These are phyloP conservation scores for Coprinellus micaceus DNA, from an alignment of 768 basidiomycete species.

Conservation along the genomic window DNA sequence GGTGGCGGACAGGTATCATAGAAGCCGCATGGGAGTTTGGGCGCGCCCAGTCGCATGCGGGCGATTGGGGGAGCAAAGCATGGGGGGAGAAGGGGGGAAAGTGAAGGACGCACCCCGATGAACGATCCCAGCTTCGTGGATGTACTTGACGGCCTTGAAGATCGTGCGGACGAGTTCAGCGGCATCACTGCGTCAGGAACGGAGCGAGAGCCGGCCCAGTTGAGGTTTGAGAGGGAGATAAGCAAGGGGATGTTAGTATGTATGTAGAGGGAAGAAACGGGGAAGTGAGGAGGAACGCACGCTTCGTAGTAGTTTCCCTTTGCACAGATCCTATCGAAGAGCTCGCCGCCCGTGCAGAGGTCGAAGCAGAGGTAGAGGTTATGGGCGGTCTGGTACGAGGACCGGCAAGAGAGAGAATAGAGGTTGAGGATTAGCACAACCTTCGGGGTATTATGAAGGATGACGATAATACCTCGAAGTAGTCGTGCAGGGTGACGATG, in stretches of 20 bases:
- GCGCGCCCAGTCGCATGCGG: too few relatives aligned
- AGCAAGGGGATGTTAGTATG: too few relatives aligned
- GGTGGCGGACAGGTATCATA: too few relatives aligned
- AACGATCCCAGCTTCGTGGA: conserved; percentile 89
- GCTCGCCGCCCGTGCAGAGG: conserved; percentile 94
- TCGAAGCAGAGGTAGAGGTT: conserved; percentile 95
- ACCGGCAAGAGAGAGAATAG: too few relatives aligned
- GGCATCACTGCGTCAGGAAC: conserved; percentile 61
- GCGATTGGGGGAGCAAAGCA: too few relatives aligned
- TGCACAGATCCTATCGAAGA: conserved; percentile 98
- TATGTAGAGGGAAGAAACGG: too few relatives aligned
- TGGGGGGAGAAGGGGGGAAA: too few relatives aligned
- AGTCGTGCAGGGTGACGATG: conserved; percentile 92
- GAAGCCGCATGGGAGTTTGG: too few relatives aligned
- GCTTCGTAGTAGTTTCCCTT: conserved; percentile 96
- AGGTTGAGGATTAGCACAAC: not conserved
- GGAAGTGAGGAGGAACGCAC: conserved; percentile 45
- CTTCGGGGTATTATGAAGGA: too few relatives aligned
- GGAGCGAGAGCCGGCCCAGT: conserved; percentile 3
- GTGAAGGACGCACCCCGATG: conserved; percentile 73
- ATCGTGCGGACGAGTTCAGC: conserved; percentile 85
- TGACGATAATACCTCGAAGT: conserved; percentile 74
- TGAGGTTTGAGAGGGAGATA: not conserved
- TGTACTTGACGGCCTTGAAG: conserved; percentile 82
- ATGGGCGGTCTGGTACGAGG: conserved; percentile 83